Evolutionary conservation across 768 basidiomycete species (phyloP), one percentile per base, ranked within the genome.

Genomic region (Pisolithus microcarpus): DNA sequence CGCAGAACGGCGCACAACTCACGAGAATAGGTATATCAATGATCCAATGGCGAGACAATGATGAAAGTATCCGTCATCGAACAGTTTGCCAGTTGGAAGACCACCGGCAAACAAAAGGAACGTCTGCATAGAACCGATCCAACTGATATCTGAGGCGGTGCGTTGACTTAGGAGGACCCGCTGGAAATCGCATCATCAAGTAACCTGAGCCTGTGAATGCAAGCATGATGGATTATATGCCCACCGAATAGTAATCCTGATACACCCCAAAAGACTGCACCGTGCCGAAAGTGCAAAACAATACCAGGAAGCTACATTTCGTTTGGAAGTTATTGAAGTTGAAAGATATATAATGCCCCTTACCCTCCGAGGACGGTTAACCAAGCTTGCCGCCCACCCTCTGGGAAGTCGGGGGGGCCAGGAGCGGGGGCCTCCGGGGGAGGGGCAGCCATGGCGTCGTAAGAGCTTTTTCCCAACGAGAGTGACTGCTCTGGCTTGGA

Each of bases 61-160:
- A 48, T 72, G 72, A 55, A 77, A 78, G 58, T 77, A 77, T 30
- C 78, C 78, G 16, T 69, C 66, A 38, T 79, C 78, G 46, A 78
- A 76, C 26, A 75, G 55, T 46, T 69, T 68, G 31, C 74, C 76
- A 9, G 73, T 71, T 19, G 69, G 70, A 28, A 76, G 58, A 24
- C 74, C 76, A 13, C 74, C 54, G 6, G 73, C 70, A 51, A 77
- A 76, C 1, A 76, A 66, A 40, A 76, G 68, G 52, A 77, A 78
- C 11, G 74, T 70, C 59, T 79, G 78, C 4, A 75, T 57, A 6
- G 74, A 75, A 39, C 78, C 78, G 53, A 79, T 78, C 72, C 77
- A 73, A 38, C 74, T 75, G 48, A 75, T 70, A 26, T 73, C 64
- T 3, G 74, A 74, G 0, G 76, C 67, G 6, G 70, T 64, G 52